These are phyloP conservation scores for Blyttiomyces sp. DNA, from an alignment of 371 early-diverging fungal species.

Conservation along the genomic window DNA sequence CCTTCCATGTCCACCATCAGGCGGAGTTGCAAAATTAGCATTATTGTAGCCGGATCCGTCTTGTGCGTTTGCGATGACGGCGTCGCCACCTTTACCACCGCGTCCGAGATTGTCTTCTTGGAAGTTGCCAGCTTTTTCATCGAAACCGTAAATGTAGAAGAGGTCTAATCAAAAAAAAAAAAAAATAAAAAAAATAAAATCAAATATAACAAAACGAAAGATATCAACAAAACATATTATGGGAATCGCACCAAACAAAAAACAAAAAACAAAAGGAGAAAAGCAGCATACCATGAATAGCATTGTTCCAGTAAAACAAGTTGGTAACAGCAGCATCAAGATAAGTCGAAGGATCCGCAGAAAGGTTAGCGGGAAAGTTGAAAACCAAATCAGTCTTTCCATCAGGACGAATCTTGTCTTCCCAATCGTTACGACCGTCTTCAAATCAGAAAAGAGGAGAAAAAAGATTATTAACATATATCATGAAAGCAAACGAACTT, in stretches of 20 bases:
- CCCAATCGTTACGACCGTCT: constrained; percentile 49
- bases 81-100: constrained; percentile 77
- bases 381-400: constrained; percentile 57
- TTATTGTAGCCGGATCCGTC: constrained; percentile 78
- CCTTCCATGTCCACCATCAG: constrained; percentile 84
- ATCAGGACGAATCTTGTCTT: constrained; percentile 73
- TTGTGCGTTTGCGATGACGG: constrained; percentile 93
- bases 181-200: not conserved
- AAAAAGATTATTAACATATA: too few relatives aligned
- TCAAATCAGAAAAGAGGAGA: not conserved
- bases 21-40: constrained; percentile 95
- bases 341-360: constrained; percentile 63
- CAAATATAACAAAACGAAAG: not conserved
- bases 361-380: constrained; percentile 72
- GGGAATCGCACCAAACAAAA: too few relatives aligned
- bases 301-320: constrained; percentile 92
- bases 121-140: constrained; percentile 93
- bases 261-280: constrained; percentile 19
- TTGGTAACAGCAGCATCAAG: constrained; percentile 87
- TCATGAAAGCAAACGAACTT: not conserved
- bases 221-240: not conserved
- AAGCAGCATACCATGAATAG: constrained; percentile 36
- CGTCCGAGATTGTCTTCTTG: constrained; percentile 85
- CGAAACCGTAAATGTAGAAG: constrained; percentile 82
- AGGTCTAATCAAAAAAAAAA: constrained; percentile 5